Base-by-base conservation (phyloP, 2,329 filamentous ascomycete genomes). In the Penicillium digitatum region DNA sequence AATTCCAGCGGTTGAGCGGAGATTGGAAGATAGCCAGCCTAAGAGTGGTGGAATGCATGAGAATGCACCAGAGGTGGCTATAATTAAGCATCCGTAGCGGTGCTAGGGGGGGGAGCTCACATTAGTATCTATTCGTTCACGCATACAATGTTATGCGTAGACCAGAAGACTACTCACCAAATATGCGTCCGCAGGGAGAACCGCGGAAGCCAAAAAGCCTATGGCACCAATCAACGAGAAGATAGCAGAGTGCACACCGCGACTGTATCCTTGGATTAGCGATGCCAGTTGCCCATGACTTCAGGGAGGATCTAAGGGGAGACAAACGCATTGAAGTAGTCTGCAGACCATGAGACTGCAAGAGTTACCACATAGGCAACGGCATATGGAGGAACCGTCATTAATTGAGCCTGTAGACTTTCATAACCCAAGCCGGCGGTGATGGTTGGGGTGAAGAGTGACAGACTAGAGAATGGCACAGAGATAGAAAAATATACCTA, bases 341-440 rank as follows among this genome's bases (percentile, higher is more conserved):
- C 85, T 7, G 82, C 83, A 0, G 82, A 84, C 70, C 78, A 85
- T 5, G 82, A 78, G 11, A 74, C 72, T 1, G 75, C 56, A 34
- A 81, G 65, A 4, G 75, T 78, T 18, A 78, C 68, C 22, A 76
- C 66, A 55, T 83, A 84, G 9, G 79, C 81, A 4, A 80, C 79
- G 1, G 79, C 82, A 65, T 82, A 86, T 0, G 83, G 82, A 2
- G 83, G 83, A 0, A 86, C 81, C 1, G 82, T 84, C 76, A 86
- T 82, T n/a, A 86, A 69, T 69, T 87, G 84, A 5, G 82, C 82
- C 46, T 74, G 64, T n/a, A 84, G 72, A 46, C 80, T 77, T 31
- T 78, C 62, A 57, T 75, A 79, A 1, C 76, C 76, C 3, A 79
- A 64, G 0, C 81, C 81, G 2, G 77, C 77, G 52, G 86, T 81